Base-by-base conservation (phyloP, 208 protist species). In the Trypanosoma grayi region DNA sequence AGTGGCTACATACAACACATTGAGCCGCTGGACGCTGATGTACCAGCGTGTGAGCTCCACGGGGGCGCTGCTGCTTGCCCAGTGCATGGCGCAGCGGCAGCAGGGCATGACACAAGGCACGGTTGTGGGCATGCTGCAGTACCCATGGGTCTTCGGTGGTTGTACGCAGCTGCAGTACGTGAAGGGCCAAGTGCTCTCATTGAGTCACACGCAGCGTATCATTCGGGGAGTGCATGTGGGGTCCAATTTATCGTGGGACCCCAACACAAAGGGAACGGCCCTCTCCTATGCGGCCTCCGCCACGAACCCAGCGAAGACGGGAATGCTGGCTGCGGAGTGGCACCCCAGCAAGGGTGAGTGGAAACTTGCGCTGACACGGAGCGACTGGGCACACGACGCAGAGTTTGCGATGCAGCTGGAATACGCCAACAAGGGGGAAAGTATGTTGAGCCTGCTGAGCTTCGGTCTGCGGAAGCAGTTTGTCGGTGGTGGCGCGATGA, bases 21-120 rank as follows among this genome's bases (percentile, higher is more conserved):
- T 92, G 47, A 93, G 87, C 69, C 81, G 85, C 46, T 94, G 84
- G 69, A 74, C 82, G 66, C 79, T 96, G 31, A 89, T 90, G 77
- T 94, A 96, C 66, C 90, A 96, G 73, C 84, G 82, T 64, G 66
- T 83, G 31, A 65, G 56, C 36, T 85, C 69, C 58, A 88, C 78
- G 14, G 90, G 90, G 5, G 86, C 87, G 6, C 73, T 94, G 47
- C 39, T 90, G 2, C 73, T 96, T 58, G 77, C 83, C 5, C 90
- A 96, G 74, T 85, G 87, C 53, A 92, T 96, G 84, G 86, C 87
- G 22, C 87, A 96, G 73, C 81, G 79, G 59, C 81, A 90, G 60
- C 80, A 83, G 43, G 85, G 81, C 52, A 84, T 92, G 73, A 72
- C 66, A 24, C 78, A 87, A 34, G 90, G 90, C 20, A 92, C 73